A percentile compares a stretch with the other conserved stretches of the same genome.
Evolutionary conservation across 371 early-diverging fungal genomes (phyloP).

Genomic region (Nosema granulosis): DNA sequence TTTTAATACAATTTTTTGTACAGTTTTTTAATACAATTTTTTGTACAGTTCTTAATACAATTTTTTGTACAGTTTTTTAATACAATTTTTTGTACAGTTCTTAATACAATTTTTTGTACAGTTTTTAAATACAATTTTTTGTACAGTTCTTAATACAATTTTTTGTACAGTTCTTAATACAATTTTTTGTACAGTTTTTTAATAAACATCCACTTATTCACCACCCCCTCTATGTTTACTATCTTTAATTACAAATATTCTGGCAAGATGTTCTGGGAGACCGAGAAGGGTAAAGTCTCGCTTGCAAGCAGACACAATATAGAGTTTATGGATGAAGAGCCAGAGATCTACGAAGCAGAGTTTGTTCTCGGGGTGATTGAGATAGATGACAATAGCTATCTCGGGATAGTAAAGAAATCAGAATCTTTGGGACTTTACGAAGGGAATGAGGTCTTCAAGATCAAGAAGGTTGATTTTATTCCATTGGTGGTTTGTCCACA

Average conservation of each 20-base stretch:
- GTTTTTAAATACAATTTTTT: too few species aligned
- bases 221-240: slow-evolving; percentile 2
- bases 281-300: slow-evolving; percentile 23
- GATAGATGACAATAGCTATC: slow-evolving; percentile 30
- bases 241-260: slow-evolving; percentile 42
- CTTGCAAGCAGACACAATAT: background rate
- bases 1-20: too few species aligned
- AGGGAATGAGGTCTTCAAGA: slow-evolving; percentile 21
- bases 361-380: slow-evolving; percentile 46
- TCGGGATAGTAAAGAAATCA: slow-evolving; percentile 38
- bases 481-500: background rate
- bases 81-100: too few species aligned
- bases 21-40: too few species aligned
- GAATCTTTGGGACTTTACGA: slow-evolving; percentile 7
- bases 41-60: too few species aligned
- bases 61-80: too few species aligned
- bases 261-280: slow-evolving; percentile 38
- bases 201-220: background rate
- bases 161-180: too few species aligned
- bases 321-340: background rate
- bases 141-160: too few species aligned
- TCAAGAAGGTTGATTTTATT: slow-evolving; percentile 37
- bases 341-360: slow-evolving; percentile 24
- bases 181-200: too few species aligned
- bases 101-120: too few species aligned